Evolutionary conservation across 208 protist genomes (phyloP), one percentile per base, ranked within the genome.

Genomic region (Acanthamoeba culbertsoni): DNA sequence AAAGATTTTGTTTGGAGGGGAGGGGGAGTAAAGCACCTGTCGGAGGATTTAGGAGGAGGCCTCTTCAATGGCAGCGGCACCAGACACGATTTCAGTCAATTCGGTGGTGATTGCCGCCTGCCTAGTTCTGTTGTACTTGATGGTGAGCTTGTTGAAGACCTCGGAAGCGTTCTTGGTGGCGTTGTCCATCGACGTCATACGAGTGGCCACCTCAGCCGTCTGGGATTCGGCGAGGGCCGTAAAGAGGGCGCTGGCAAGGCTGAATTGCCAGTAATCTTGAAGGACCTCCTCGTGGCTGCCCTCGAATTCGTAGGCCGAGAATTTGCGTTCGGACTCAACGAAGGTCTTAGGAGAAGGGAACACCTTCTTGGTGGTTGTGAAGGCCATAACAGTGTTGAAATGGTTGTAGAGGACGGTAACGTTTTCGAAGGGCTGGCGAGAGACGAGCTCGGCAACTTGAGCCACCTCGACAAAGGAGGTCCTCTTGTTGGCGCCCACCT

Each of bases 351-450:
- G 86, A 7, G 75, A 28, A 35, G 59, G 53, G 62, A 75, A 90
- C n/a, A 77, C 55, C 31, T 73, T 53, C 45, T n/a, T 68, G 40
- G 51, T 46, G 43, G 95, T 96, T 37, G 95, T 93, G 89, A 95
- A 96, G 48, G 95, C 14, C 57, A 96, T 94, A 20, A 94, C 93
- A 23, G 73, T 92, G 23, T 95, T 91, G 95, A 96, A 96, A n/a
- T 57, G 65, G 84, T 96, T 96, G 93, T 92, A 96, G 77, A 96
- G 82, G 35, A 96, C 20, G 45, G 86, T 94, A 2, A 86, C 33
- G 23, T 94, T 86, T 42, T 95, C 95, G 65, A 88, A 92, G 2
- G 96, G 10, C 91, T 95, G 93, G 79, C 42, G 33, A 7, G 46
- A 23, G 55, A 95, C 33, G 59, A 94, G 62, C 57, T 88, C 82